Conservation (phyloP, 2,329 filamentous ascomycete species). For the Aspergillus neotritici region DNA sequence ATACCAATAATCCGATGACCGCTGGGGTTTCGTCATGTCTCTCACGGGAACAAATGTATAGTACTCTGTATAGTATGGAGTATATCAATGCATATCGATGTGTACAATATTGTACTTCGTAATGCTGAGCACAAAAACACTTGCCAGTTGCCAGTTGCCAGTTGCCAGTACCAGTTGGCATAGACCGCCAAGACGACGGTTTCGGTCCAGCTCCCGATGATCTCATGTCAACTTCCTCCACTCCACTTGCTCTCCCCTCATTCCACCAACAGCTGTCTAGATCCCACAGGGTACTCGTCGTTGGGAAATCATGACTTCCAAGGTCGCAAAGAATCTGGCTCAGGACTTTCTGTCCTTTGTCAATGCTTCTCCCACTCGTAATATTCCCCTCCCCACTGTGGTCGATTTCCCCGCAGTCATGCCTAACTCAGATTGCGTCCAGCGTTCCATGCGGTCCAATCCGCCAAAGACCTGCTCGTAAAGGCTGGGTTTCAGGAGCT, state of each 20-base stretch:
- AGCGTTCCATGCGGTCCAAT: slow-evolving; percentile 93
- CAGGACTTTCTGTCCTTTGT: slow-evolving; percentile 89
- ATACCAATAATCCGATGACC: too few relatives aligned
- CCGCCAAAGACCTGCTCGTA: slow-evolving; percentile 67
- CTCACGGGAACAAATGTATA: too few relatives aligned
- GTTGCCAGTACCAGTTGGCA: too few relatives aligned
- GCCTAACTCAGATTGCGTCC: slow-evolving; percentile 8
- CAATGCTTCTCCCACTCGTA: slow-evolving; percentile 90
- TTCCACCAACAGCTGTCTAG: slow-evolving; percentile 3
- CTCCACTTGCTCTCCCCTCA: slow-evolving; percentile 4
- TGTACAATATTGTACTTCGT: neutral
- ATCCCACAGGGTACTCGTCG: slow-evolving; percentile 11
- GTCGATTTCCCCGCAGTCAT: slow-evolving; percentile 1
- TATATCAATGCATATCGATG: too few relatives aligned
- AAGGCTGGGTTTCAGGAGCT: slow-evolving; percentile 82
- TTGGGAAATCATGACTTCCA: slow-evolving; percentile 25
- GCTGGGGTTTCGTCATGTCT: too few relatives aligned
- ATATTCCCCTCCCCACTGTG: slow-evolving; percentile 22
- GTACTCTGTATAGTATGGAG: too few relatives aligned
- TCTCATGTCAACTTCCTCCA: slow-evolving; percentile 8
- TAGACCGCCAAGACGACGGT: slow-evolving; percentile 6
- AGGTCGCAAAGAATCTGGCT: slow-evolving; percentile 40
- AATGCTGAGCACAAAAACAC: neutral
- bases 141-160: too few relatives aligned
- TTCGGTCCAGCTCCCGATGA: slow-evolving; percentile 7